phyloP scores from a whole-genome alignment of 2,329 filamentous ascomycete species.

The Aspergillus pseudoterreus region DNA sequence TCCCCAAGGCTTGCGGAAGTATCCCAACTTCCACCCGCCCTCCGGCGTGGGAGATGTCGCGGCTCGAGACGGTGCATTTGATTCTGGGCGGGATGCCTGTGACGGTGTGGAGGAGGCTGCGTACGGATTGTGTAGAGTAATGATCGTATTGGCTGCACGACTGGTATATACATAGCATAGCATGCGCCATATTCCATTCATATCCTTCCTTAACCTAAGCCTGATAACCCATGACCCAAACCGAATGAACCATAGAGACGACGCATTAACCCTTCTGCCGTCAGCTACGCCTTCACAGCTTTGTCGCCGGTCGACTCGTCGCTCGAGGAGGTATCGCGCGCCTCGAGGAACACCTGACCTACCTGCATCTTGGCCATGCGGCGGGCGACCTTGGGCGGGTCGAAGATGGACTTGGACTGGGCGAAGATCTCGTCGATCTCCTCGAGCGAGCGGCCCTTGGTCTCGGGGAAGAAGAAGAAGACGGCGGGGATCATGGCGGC shows the following conservation, averaged over 20 bases:
- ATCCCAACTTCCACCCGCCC: conserved; percentile 42
- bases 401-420: conserved; percentile 26
- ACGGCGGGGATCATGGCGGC: conserved; percentile 29
- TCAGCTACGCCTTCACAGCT: no score
- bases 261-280: no score
- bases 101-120: conserved; percentile 24
- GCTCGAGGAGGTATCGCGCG: no score
- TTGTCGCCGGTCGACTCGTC: no score
- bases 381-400: conserved; percentile 23
- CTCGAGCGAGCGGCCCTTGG: conserved; percentile 34
- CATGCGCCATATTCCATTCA: no score
- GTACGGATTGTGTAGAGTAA: not conserved
- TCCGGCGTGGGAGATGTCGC: conserved; percentile 35
- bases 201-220: no score
- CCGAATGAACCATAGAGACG: no score
- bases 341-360: no score
- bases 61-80: conserved; percentile 28
- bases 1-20: conserved; percentile 42
- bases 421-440: conserved; percentile 41
- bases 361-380: conserved; percentile 12
- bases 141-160: not conserved
- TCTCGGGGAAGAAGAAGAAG: conserved; percentile 40
- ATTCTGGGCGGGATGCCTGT: conserved; percentile 30
- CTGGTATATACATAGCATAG: not conserved
- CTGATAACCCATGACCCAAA: no score